Percentiles rank a stretch among this genome's conserved stretches.
Evolutionary conservation across 805 yeast species (phyloP).

Genomic region (Priceomyces melissophilus): DNA sequence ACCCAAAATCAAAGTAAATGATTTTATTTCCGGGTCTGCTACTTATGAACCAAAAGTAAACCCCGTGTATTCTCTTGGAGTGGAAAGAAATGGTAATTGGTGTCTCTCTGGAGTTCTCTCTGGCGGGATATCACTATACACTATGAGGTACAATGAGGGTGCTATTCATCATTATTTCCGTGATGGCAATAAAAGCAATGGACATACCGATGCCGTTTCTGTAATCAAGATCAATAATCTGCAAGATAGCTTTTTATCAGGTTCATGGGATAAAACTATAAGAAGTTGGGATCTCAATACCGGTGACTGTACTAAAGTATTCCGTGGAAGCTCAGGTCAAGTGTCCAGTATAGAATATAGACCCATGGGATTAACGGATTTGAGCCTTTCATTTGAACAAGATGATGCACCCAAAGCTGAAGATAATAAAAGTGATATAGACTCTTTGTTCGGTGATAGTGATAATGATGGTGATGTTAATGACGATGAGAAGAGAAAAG

Average conservation of each 20-base stretch:
- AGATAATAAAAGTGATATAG: conserved; percentile 34
- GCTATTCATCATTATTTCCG: conserved; percentile 68
- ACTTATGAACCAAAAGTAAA: conserved; percentile 61
- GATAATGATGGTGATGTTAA: conserved; percentile 32
- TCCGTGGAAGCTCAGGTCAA: conserved; percentile 67
- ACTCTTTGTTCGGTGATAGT: conserved; percentile 46
- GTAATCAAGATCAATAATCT: conserved; percentile 57
- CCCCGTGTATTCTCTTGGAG: conserved; percentile 87
- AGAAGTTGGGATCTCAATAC: conserved; percentile 83
- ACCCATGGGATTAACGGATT: conserved; percentile 51
- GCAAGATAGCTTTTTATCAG: conserved; percentile 69
- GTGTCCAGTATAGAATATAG: conserved; percentile 71
- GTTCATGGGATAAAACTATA: conserved; percentile 85
- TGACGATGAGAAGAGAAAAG: conserved; percentile 11
- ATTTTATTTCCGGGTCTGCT: conserved; percentile 34
- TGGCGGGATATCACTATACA: conserved; percentile 86
- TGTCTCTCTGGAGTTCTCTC: conserved; percentile 72
- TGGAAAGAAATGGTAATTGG: conserved; percentile 80
- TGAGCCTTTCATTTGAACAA: conserved; percentile 27
- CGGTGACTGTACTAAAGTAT: conserved; percentile 53
- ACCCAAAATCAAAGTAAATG: conserved; percentile 35
- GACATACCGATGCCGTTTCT: conserved; percentile 77
- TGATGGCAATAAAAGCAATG: conserved; percentile 32
- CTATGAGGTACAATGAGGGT: conserved; percentile 82
- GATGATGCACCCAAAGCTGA: conserved; percentile 7